Evolutionary conservation across 345 rosid species (phyloP).

Genomic region (Geranium rotundifolium): DNA sequence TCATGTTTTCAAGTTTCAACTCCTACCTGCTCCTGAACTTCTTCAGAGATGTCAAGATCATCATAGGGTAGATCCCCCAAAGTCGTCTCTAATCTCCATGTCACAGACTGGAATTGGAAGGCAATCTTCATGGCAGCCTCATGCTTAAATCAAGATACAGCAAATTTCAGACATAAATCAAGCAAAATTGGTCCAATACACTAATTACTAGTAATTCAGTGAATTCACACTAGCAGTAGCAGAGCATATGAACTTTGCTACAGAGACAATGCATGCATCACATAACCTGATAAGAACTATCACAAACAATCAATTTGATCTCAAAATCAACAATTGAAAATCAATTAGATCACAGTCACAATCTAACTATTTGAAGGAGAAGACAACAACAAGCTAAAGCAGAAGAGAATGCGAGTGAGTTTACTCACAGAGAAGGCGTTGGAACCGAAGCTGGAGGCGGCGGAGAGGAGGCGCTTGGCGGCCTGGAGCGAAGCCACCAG

Average conservation of each 20-base stretch:
- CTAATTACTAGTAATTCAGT: too few relatives aligned
- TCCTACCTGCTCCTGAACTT: conserved; percentile 74
- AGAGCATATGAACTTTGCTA: too few relatives aligned
- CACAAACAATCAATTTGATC: too few relatives aligned
- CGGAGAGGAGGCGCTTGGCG: conserved; percentile 45
- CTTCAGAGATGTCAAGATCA: conserved; percentile 65
- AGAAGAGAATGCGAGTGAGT: background rate
- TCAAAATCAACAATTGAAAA: too few relatives aligned
- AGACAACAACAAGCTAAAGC: background rate
- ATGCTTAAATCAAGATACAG: conserved; percentile 46
- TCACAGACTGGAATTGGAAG: conserved; percentile 68
- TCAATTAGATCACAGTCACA: too few relatives aligned
- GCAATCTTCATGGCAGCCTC: conserved; percentile 56
- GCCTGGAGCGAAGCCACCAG: conserved; percentile 42
- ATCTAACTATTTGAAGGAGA: too few relatives aligned
- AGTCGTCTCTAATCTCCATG: conserved; percentile 75
- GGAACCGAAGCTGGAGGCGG: conserved; percentile 29
- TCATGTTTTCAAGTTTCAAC: background rate
- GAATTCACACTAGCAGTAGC: too few relatives aligned
- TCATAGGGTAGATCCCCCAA: conserved; percentile 52
- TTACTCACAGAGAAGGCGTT: conserved; percentile 46
- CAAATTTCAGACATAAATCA: conserved; percentile 31
- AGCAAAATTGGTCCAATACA: conserved; percentile 5
- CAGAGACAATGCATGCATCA: too few relatives aligned
- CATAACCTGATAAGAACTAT: too few relatives aligned